Base-by-base conservation (phyloP, 257 asterid species). In the Jacaranda copaia region DNA sequence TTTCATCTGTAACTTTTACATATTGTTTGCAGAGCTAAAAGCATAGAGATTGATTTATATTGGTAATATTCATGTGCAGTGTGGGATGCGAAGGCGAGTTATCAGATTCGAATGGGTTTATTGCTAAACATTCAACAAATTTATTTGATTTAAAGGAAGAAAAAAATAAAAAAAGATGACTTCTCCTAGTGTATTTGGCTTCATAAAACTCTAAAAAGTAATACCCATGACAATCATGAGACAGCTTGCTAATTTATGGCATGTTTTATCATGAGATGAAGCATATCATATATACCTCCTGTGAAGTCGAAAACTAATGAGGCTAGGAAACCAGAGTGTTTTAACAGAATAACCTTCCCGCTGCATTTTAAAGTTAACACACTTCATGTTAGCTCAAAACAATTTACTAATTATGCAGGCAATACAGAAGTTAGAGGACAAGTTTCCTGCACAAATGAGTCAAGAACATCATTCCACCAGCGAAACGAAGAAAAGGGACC, bases 51-150 rank as follows among this genome's bases (percentile, higher is more conserved):
- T 58, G 25, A 19, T 3, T 76, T 61, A 55, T 68, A 62, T 14
- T 49, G 59, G 20, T 48, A 68, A 58, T 64, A 77, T 18, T 36
- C 72, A 14, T 64, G 32, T 7, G 75, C 51, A 57, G 57, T 52
- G 57, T 52, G 15, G 55, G 12, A 48, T 5, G 18, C 46, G 6
- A 52, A 52, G 57, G 57, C 18, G 57, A 2, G 13, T 12, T 52
- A 2, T 52, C 4, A 12, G 18, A 25, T 52, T 52, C 15, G 57
- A 32, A 62, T 20, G 51, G 69, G 36, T 59, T 69, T 43, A 52
- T 46, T 19, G 68, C 57, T 48, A 14, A 20, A 40, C 61, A 79
- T 42, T 32, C 19, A 59, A 49, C 71, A 57, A 25, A 25, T 25
- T 25, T 25, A 25, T 25, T 25, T 25, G n/a, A 25, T 25, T 25